Evolutionary conservation across 441 rosid genomes (phyloP).

Genomic region (Populus hybrid): DNA sequence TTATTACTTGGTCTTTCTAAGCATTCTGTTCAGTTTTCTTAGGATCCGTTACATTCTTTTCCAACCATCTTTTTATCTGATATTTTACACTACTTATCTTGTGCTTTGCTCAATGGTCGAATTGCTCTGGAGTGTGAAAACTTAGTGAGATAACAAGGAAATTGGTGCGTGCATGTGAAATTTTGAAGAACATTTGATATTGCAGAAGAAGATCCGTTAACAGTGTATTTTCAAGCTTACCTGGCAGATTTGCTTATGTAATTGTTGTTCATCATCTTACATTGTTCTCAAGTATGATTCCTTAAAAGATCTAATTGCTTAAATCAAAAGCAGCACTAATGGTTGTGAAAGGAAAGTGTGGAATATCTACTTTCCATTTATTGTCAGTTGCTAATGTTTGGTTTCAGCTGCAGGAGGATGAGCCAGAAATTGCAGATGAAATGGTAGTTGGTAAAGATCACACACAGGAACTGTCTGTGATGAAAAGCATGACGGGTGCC

Average conservation of each 20-base stretch:
- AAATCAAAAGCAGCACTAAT: background rate
- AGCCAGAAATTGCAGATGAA: conserved; percentile 32
- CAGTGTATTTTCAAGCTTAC: background rate
- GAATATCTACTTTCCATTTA: background rate
- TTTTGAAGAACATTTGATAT: background rate
- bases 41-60: background rate
- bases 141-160: background rate
- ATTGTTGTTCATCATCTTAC: background rate
- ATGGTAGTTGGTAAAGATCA: conserved; percentile 21
- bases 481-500: conserved; percentile 15
- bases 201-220: background rate
- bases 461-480: conserved; percentile 16
- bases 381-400: conserved; percentile 18
- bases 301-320: background rate
- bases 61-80: background rate
- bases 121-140: background rate
- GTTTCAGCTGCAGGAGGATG: conserved; percentile 36
- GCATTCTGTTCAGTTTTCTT: background rate
- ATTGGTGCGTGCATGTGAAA: background rate
- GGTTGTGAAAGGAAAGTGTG: background rate
- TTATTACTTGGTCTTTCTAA: background rate
- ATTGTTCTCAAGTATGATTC: background rate
- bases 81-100: background rate
- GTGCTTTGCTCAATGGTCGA: background rate
- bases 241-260: background rate